These are phyloP conservation scores for Plasmodium gaboni DNA, from an alignment of 169 alveolate species.

Conservation along the genomic window DNA sequence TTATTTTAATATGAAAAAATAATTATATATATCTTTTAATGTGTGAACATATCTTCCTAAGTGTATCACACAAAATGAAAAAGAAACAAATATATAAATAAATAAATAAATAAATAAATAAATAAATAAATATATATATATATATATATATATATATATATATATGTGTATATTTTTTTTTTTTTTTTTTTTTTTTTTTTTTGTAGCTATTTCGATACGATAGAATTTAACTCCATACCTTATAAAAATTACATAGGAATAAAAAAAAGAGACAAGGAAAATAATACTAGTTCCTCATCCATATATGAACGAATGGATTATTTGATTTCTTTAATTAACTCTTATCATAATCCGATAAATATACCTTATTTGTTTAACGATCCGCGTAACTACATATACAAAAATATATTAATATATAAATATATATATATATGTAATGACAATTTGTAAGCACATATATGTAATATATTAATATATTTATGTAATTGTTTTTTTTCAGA, in stretches of 20 bases:
- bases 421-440: no score
- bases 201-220: conserved; percentile 25
- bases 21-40: no score
- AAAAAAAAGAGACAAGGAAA: neutral
- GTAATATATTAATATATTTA: neutral
- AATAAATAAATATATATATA: neutral
- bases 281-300: neutral
- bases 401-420: no score
- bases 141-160: neutral
- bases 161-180: neutral
- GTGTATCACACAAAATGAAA: no score
- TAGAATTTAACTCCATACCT: conserved; percentile 11
- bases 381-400: conserved; percentile 12
- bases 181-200: neutral
- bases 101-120: neutral
- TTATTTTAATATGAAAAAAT: no score
- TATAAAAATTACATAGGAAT: conserved; percentile 33
- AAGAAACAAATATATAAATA: no score
- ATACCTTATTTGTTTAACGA: conserved; percentile 49
- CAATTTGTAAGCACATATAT: neutral
- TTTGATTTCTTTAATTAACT: conserved; percentile 13
- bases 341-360: conserved; percentile 16
- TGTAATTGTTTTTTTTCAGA: conserved; percentile 5
- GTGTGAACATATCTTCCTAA: no score
- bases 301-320: conserved; percentile 9